Conservation (phyloP, 768 basidiomycete species). For the Tulasnella sp. region DNA sequence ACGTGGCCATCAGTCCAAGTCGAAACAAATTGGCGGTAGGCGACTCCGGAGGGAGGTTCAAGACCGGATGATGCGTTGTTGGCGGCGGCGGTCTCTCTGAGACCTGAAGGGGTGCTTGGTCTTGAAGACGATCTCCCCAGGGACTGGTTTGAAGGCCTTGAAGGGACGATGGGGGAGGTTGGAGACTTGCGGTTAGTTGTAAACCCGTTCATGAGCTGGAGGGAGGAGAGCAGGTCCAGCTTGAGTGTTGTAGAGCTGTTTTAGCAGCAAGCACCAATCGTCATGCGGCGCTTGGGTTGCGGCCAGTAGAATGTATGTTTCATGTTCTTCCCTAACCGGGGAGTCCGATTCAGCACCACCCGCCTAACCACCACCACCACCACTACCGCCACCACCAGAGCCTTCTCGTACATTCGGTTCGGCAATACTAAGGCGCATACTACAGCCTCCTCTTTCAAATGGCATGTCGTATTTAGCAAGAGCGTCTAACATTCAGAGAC, state of each 20-base stretch:
- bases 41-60: slow-evolving; percentile 8
- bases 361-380: background rate
- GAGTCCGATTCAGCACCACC: background rate
- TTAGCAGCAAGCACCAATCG: background rate
- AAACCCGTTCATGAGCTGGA: background rate
- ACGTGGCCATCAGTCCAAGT: slow-evolving; percentile 32
- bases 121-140: slow-evolving; percentile 12
- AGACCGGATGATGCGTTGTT: background rate
- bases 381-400: too few species aligned
- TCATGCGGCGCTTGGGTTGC: slow-evolving; percentile 1
- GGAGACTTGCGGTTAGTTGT: slow-evolving; percentile 10
- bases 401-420: background rate
- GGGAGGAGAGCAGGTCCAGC: background rate
- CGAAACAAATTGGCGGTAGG: slow-evolving; percentile 17
- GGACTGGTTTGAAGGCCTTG: slow-evolving; percentile 15
- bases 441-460: background rate
- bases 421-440: background rate
- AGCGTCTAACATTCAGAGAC: too few species aligned
- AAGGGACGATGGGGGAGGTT: slow-evolving; percentile 7
- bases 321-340: background rate
- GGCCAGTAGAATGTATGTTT: background rate
- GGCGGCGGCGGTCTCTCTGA: background rate
- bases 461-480: background rate
- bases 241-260: background rate
- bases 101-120: slow-evolving; percentile 9